phyloP scores from a whole-genome alignment of 306 rosid species.

The Boehmeria nivea region DNA sequence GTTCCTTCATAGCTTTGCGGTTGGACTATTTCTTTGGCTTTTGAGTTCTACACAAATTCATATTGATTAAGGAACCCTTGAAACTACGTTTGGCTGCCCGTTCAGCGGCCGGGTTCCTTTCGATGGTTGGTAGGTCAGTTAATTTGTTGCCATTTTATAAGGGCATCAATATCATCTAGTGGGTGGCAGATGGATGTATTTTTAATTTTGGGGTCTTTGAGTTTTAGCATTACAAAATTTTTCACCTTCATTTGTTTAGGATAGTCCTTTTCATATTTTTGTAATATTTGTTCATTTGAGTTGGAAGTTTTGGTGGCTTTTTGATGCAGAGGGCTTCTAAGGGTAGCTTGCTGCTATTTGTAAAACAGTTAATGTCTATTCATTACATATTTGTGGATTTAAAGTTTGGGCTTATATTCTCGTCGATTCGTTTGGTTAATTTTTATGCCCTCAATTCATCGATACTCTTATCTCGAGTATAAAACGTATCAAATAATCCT shows the following conservation, averaged over 20 bases:
- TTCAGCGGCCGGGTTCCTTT: neutral
- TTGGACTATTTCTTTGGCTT: neutral
- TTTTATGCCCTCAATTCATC: no score
- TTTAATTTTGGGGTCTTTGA: constrained; percentile 13
- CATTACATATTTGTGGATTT: constrained; percentile 32
- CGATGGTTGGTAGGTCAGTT: neutral
- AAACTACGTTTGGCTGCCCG: neutral
- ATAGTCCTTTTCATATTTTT: constrained; percentile 18
- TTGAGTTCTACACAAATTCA: neutral
- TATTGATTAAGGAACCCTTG: neutral
- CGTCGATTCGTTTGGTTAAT: no score
- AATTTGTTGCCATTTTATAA: constrained; percentile 3
- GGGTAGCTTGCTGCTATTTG: constrained; percentile 40
- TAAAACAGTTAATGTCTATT: constrained; percentile 36
- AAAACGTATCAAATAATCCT: no score
- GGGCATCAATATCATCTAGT: constrained; percentile 3
- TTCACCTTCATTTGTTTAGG: constrained; percentile 11
- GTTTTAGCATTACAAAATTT: neutral
- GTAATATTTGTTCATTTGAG: constrained; percentile 32
- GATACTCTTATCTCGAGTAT: no score
- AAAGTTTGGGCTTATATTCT: no score
- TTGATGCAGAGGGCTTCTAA: constrained; percentile 33
- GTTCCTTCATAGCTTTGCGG: neutral
- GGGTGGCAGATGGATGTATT: constrained; percentile 11
- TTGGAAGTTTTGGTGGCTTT: constrained; percentile 21